Conservation (phyloP, 331 rosid species). For the Prunus yedoensis region DNA sequence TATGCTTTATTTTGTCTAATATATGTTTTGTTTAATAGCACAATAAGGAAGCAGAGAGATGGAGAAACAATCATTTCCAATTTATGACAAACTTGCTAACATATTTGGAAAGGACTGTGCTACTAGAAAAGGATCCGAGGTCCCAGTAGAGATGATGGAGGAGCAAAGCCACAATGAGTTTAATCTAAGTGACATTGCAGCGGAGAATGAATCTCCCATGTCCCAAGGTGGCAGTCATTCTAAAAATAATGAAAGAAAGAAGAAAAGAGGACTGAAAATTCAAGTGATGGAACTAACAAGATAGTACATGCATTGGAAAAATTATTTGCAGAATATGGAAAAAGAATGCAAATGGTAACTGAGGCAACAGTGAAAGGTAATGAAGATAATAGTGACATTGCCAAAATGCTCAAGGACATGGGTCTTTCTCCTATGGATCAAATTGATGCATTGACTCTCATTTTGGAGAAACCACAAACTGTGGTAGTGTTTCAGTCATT, state of each 20-base stretch:
- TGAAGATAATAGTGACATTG: neutral
- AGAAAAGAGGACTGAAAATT: neutral
- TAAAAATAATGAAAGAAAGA: no score
- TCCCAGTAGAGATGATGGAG: neutral
- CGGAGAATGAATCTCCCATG: neutral
- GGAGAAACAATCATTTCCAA: neutral
- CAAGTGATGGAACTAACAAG: neutral
- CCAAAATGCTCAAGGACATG: no score
- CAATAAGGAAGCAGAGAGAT: neutral
- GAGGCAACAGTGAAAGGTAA: neutral
- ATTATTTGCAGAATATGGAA: neutral
- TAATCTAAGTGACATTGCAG: neutral
- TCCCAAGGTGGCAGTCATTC: no score
- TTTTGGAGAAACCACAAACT: no score
- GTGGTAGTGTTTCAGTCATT: no score
- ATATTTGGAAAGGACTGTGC: neutral
- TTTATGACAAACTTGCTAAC: neutral
- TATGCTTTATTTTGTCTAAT: no score
- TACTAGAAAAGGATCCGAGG: neutral
- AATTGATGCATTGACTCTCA: no score
- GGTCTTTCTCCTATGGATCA: no score
- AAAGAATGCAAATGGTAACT: neutral
- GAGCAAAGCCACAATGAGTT: neutral
- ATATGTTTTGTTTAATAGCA: neutral
- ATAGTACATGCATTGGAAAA: neutral